A percentile compares a stretch with the other conserved stretches of the same genome.
Evolutionary conservation across 495 filamentous ascomycete species (phyloP).

Genomic region (Penicillium samsonianum): DNA sequence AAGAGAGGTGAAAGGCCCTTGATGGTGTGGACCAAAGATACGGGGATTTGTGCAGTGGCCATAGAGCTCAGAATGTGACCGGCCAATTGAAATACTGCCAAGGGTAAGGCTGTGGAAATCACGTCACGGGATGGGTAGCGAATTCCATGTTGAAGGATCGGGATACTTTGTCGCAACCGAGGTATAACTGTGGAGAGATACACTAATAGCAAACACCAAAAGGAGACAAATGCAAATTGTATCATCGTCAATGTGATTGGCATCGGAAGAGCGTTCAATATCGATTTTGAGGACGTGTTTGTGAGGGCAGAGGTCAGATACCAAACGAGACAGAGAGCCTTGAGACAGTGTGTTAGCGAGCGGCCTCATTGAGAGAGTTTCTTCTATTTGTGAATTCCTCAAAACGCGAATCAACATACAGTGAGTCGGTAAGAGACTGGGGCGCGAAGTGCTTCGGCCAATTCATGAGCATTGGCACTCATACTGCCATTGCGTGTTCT

Average conservation of each 20-base stretch:
- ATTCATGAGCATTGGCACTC: conserved; percentile 87
- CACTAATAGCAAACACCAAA: conserved; percentile 80
- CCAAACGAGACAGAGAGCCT: conserved; percentile 86
- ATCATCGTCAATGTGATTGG: conserved; percentile 92
- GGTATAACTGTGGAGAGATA: conserved; percentile 72
- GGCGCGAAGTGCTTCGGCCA: conserved; percentile 86
- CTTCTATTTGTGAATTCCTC: neutral
- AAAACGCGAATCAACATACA: conserved; percentile 54
- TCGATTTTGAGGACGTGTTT: conserved; percentile 96
- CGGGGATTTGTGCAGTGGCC: conserved; percentile 90
- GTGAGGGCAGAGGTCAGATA: conserved; percentile 92
- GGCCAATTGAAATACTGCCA: conserved; percentile 89
- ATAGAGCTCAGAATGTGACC: conserved; percentile 93
- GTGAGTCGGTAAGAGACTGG: conserved; percentile 85
- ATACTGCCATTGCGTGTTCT: conserved; percentile 76
- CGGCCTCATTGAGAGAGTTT: neutral
- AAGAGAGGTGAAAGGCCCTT: conserved; percentile 98
- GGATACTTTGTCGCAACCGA: conserved; percentile 62
- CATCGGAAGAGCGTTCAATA: conserved; percentile 88
- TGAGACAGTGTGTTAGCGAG: conserved; percentile 19
- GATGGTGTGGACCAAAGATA: conserved; percentile 97
- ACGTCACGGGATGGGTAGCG: conserved; percentile 79
- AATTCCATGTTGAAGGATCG: conserved; percentile 80
- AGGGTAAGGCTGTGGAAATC: conserved; percentile 80
- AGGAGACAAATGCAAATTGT: conserved; percentile 91